phyloP scores from a whole-genome alignment of 75 land plant genomes.

The Selaginella tamariscina region DNA sequence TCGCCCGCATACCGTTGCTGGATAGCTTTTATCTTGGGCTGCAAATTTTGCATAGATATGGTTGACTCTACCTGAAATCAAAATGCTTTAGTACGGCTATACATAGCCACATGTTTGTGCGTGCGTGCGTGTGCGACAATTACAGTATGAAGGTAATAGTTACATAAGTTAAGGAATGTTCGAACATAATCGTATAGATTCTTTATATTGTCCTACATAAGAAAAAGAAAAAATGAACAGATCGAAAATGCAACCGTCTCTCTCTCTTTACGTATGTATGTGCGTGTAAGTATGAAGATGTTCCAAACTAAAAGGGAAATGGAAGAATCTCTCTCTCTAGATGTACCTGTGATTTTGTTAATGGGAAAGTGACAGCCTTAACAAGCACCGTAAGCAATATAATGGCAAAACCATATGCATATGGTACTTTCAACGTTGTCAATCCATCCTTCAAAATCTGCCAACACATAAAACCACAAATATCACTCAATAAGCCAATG shows the following conservation, averaged over 20 bases:
- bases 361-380: slow-evolving; percentile 83
- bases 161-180: no score
- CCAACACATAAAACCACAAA: slow-evolving; percentile 1
- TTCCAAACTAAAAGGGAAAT: no score
- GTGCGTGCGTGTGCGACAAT: no score
- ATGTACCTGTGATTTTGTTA: slow-evolving; percentile 76
- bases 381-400: slow-evolving; percentile 87
- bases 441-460: slow-evolving; percentile 86
- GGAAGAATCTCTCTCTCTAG: neutral
- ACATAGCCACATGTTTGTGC: no score
- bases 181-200: no score
- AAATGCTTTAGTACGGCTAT: neutral
- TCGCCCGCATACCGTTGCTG: slow-evolving; percentile 8
- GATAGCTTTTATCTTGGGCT: slow-evolving; percentile 5
- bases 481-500: neutral
- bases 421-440: slow-evolving; percentile 61
- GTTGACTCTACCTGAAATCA: slow-evolving; percentile 3
- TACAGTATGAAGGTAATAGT: no score
- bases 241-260: no score
- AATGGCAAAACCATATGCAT: slow-evolving; percentile 95
- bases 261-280: no score
- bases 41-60: slow-evolving; percentile 11
- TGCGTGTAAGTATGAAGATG: no score
- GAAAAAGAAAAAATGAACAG: no score
- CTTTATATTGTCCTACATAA: no score